phyloP scores from a whole-genome alignment of 148 eudicot genomes.

The Hydrangea macrophylla region DNA sequence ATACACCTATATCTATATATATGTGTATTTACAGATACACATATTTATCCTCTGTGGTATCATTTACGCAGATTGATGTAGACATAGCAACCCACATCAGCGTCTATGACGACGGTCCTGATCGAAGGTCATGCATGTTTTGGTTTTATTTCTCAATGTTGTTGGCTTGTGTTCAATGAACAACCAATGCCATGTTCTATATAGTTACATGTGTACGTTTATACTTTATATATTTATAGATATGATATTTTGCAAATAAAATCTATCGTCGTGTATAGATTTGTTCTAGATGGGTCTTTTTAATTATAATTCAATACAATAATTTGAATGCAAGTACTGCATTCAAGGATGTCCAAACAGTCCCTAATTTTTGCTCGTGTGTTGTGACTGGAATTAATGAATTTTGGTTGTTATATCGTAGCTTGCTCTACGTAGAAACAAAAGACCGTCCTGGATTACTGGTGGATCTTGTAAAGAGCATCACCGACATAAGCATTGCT shows the following conservation, averaged over 20 bases:
- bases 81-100: conserved; percentile 78
- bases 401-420: conserved; percentile 32
- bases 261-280: no score
- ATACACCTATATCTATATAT: not conserved
- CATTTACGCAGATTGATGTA: conserved; percentile 65
- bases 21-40: not conserved
- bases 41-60: not conserved
- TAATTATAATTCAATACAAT: not conserved
- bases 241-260: no score
- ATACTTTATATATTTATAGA: no score
- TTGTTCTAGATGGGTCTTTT: no score
- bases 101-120: conserved; percentile 70
- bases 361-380: not conserved
- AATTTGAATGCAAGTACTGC: not conserved
- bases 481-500: conserved; percentile 65
- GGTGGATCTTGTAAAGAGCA: conserved; percentile 84
- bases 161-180: not conserved
- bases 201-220: no score
- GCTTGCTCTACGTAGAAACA: conserved; percentile 78
- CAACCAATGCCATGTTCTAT: not conserved
- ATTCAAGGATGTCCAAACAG: no score
- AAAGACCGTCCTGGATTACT: conserved; percentile 89
- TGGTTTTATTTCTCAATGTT: not conserved
- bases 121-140: conserved; percentile 57
- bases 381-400: not conserved